Evolutionary conservation across 345 rosid species (phyloP), one percentile per base, ranked within the genome.

Genomic region (Fremontodendron californicum): DNA sequence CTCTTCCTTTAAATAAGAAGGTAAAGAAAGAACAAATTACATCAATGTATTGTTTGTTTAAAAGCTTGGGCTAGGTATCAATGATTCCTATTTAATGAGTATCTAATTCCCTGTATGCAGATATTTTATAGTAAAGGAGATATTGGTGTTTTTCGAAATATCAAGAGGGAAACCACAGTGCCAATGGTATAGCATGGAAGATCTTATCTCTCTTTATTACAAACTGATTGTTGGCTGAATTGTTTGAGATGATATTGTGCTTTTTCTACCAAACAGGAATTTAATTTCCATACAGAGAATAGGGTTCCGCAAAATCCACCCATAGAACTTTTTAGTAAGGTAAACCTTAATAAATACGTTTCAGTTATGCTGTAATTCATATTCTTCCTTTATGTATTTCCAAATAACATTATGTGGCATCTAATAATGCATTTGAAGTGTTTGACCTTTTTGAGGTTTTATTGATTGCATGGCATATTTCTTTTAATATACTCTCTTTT

Each of bases 291-390:
- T 39, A 81, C 84, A 1, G 93, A 86, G 75, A 92, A 84, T 83
- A 91, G 83, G 81, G 78, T 75, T 84, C 89, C 67, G 39, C 90
- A 84, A 78, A 86, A 88, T 87, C 87, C 85, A 25, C 97, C 99
- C 7, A 73, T 83, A 33, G 99, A 96, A 42, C 95, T 93, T 79
- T 92, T 93, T 80, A 90, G 92, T 77, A 96, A 92, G 98, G 99
- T 96, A 87, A 78, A 67, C 43, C 48, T 71, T 72, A 55, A 27
- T 51, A 52, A 51, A 29, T 4, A 33, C 51, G 67, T 51, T 43
- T 40, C 48, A 52, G 5, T 52, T 40, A 54, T 63, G 43, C 9
- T 49, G 16, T 78, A 33, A 54, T 37, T 13, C 49, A 6, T 35
- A 0, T 0, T 25, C 15, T 4, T 19, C 48, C 37, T 51, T 49